Evolutionary conservation across 352 stramenopile species (phyloP).

Genomic region (Phytophthora idaei): DNA sequence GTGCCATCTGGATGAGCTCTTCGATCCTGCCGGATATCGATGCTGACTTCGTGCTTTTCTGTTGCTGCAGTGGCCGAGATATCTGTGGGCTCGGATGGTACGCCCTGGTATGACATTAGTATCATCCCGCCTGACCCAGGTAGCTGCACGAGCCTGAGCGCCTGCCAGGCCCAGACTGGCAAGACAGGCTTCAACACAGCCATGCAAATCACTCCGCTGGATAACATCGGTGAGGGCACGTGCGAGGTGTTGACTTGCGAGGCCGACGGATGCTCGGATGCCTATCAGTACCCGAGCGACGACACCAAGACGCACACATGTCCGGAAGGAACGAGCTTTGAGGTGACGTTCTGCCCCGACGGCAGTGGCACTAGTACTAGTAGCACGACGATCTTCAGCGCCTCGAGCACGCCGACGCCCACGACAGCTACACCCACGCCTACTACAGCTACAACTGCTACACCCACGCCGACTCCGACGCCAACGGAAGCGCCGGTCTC

Average conservation of each 20-base stretch:
- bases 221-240: conserved; percentile 44
- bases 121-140: conserved; percentile 54
- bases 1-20: conserved; percentile 13
- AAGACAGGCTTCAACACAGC: conserved; percentile 68
- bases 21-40: conserved; percentile 5
- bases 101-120: conserved; percentile 63
- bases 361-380: conserved; percentile 44
- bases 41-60: conserved; percentile 18
- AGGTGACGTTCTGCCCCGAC: conserved; percentile 73
- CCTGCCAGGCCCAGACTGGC: conserved; percentile 54
- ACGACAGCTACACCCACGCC: conserved; percentile 26
- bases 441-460: conserved; percentile 23
- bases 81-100: conserved; percentile 45
- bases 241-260: conserved; percentile 56
- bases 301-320: conserved; percentile 70
- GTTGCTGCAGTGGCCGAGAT: conserved; percentile 53
- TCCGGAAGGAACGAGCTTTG: conserved; percentile 52
- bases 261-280: conserved; percentile 56
- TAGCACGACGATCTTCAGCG: conserved; percentile 26
- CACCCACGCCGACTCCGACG: conserved; percentile 31
- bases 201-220: conserved; percentile 56
- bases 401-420: conserved; percentile 19
- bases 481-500: conserved; percentile 34
- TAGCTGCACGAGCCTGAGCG: conserved; percentile 46
- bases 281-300: conserved; percentile 66